Conservation (phyloP, 192 early-diverging fungal genomes). For the Lunasporangiospora selenospora region DNA sequence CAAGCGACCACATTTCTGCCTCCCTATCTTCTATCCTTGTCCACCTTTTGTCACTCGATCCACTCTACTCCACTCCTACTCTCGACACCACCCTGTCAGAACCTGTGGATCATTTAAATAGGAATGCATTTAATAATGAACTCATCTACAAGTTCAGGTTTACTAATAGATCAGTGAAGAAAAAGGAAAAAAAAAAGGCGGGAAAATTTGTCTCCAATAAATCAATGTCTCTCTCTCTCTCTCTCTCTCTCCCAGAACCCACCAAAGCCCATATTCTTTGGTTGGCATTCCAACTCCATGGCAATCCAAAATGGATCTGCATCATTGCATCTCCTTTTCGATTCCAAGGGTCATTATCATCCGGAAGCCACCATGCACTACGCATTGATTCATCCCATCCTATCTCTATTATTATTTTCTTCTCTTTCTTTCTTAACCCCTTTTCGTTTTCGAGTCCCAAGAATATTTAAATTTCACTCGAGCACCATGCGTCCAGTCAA, state of each 20-base stretch:
- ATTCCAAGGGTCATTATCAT: neutral
- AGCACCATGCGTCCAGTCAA: too few relatives aligned
- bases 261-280: too few relatives aligned
- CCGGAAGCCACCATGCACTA: neutral
- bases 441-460: too few relatives aligned
- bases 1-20: neutral
- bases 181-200: conserved; percentile 10
- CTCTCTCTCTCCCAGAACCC: too few relatives aligned
- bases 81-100: too few relatives aligned
- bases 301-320: too few relatives aligned
- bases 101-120: conserved; percentile 5
- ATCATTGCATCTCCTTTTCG: neutral
- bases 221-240: neutral
- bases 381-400: neutral
- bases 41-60: neutral
- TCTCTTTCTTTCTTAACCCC: too few relatives aligned
- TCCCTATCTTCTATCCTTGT: neutral
- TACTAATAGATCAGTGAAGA: neutral
- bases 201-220: neutral
- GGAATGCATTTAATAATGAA: neutral
- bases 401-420: too few relatives aligned
- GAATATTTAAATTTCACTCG: too few relatives aligned
- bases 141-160: neutral
- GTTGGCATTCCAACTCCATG: neutral
- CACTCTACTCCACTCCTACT: too few relatives aligned